Evolutionary conservation across 2,329 filamentous ascomycete genomes (phyloP).

Genomic region (Acrodontium crateriforme): DNA sequence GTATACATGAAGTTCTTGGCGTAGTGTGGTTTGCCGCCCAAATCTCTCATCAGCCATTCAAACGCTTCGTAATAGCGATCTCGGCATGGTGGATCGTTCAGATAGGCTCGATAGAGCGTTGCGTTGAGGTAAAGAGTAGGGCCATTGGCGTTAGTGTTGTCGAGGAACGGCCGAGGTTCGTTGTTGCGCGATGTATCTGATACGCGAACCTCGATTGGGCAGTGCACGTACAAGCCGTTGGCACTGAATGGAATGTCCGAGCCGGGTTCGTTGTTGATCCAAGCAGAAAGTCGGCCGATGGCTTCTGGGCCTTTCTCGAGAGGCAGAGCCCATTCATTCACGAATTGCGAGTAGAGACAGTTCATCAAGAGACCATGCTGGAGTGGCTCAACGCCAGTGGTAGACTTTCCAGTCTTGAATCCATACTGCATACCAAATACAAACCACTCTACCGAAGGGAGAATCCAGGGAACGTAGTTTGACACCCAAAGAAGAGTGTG

Average conservation of each 20-base stretch:
- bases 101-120: slow-evolving; percentile 74
- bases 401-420: slow-evolving; percentile 56
- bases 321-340: slow-evolving; percentile 95
- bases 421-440: slow-evolving; percentile 97
- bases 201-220: slow-evolving; percentile 84
- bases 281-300: slow-evolving; percentile 66
- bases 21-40: slow-evolving; percentile 77
- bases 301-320: slow-evolving; percentile 77
- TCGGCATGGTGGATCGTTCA: slow-evolving; percentile 60
- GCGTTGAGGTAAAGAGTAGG: slow-evolving; percentile 82
- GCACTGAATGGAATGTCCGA: slow-evolving; percentile 64
- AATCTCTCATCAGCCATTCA: slow-evolving; percentile 77
- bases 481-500: slow-evolving; percentile 76
- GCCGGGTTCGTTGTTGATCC: slow-evolving; percentile 66
- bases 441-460: slow-evolving; percentile 89
- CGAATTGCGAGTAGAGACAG: slow-evolving; percentile 94
- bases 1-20: slow-evolving; percentile 72
- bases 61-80: slow-evolving; percentile 77
- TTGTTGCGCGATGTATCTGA: slow-evolving; percentile 48
- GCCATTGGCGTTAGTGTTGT: slow-evolving; percentile 53
- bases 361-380: slow-evolving; percentile 82
- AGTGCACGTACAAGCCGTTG: slow-evolving; percentile 70
- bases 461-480: slow-evolving; percentile 61
- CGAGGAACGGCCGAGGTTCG: slow-evolving; percentile 50
- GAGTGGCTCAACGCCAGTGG: slow-evolving; percentile 65